phyloP scores from a whole-genome alignment of 2,329 filamentous ascomycete species.

The Amesomyces nigricolor region DNA sequence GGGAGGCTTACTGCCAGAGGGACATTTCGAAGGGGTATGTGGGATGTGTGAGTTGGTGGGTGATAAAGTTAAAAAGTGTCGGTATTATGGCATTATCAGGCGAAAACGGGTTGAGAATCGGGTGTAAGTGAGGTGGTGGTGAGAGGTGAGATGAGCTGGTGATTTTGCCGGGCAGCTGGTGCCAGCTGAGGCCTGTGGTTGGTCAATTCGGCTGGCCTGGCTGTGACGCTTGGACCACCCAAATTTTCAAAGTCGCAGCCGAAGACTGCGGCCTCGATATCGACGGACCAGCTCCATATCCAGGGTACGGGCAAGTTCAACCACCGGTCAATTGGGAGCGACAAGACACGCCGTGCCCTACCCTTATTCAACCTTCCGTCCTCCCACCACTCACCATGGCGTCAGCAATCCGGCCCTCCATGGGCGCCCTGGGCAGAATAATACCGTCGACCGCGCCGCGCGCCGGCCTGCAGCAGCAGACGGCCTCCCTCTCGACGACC shows the following conservation, averaged over 20 bases:
- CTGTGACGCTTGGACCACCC: conserved; percentile 24
- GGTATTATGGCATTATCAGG: neutral
- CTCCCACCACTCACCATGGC: conserved; percentile 8
- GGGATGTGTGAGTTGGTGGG: neutral
- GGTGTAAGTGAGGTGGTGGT: neutral
- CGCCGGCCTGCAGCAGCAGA: conserved; percentile 11
- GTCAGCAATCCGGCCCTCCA: conserved; percentile 25
- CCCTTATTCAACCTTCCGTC: neutral
- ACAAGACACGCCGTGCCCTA: neutral
- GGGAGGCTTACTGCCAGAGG: conserved; percentile 25
- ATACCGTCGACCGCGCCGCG: conserved; percentile 25
- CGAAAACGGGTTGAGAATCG: neutral
- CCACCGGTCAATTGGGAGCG: neutral
- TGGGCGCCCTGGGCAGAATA: conserved; percentile 30
- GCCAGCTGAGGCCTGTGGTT: neutral
- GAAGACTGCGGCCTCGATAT: neutral
- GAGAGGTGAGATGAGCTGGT: neutral
- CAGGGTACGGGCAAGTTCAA: conserved; percentile 2
- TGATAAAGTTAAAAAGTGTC: neutral
- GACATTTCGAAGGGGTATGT: conserved; percentile 24
- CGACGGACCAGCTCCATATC: neutral
- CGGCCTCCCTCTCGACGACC: conserved; percentile 49
- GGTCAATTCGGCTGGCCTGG: neutral
- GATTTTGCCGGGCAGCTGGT: neutral
- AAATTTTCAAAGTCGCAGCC: conserved; percentile 24